Percentiles rank a stretch among this genome's conserved stretches.
Evolutionary conservation across 108 stramenopile species (phyloP).

Genomic region (Fragilaria crotonensis): DNA sequence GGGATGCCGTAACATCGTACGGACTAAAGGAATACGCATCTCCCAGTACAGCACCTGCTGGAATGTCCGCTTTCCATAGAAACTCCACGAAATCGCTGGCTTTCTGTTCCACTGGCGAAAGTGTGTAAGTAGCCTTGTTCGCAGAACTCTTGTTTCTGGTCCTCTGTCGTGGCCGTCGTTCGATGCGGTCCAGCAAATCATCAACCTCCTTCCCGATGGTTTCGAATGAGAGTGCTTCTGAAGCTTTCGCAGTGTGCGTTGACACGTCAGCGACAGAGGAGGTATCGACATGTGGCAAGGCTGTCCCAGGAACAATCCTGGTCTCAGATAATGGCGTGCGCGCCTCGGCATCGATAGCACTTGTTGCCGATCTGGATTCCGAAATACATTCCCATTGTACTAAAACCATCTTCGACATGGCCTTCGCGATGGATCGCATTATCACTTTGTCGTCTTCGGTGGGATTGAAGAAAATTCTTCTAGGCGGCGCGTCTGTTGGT

Average conservation of each 20-base stretch:
- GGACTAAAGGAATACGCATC: background rate
- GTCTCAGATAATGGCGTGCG: background rate
- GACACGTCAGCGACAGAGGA: background rate
- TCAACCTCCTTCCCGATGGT: background rate
- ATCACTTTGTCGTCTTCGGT: background rate
- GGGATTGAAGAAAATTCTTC: background rate
- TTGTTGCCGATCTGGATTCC: background rate
- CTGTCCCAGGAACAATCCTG: too few species aligned
- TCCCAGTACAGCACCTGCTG: background rate
- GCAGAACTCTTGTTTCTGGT: background rate
- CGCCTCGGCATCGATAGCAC: background rate
- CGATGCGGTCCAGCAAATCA: background rate
- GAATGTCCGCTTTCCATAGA: background rate
- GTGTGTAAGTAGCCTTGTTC: background rate
- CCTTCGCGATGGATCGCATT: background rate
- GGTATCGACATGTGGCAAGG: too few species aligned
- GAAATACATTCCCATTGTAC: background rate
- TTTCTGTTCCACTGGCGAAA: background rate
- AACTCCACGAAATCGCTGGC: background rate
- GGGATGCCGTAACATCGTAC: background rate
- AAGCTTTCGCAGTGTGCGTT: background rate
- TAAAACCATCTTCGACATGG: slow-evolving; percentile 6
- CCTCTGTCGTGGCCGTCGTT: background rate
- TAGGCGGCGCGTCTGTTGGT: background rate
- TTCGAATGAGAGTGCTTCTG: background rate